Conservation (phyloP, 1,284 basidiomycete species). For the Psilocybe mexicana region DNA sequence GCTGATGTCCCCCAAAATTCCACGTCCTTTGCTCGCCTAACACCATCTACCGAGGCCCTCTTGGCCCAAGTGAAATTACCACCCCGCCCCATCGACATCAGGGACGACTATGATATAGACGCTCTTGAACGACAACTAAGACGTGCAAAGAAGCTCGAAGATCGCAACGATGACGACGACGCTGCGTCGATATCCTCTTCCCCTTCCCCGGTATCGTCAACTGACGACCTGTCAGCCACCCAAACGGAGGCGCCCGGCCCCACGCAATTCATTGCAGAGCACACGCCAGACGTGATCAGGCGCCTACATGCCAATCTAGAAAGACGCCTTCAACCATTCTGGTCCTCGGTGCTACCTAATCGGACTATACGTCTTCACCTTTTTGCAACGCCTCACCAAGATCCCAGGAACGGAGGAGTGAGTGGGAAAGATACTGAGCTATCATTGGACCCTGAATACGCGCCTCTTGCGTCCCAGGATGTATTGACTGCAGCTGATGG, state of each 20-base stretch:
- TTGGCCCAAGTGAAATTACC: slow-evolving; percentile 47
- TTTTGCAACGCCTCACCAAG: slow-evolving; percentile 41
- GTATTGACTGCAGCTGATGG: slow-evolving; percentile 66
- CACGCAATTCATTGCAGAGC: slow-evolving; percentile 11
- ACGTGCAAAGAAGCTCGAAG: slow-evolving; percentile 22
- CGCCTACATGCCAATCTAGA: slow-evolving; percentile 75
- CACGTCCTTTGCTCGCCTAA: slow-evolving; percentile 29
- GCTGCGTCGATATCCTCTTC: slow-evolving; percentile 11
- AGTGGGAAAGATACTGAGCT: slow-evolving; percentile 18
- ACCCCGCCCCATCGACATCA: slow-evolving; percentile 59
- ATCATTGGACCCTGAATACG: slow-evolving; percentile 14
- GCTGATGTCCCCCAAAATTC: slow-evolving; percentile 22
- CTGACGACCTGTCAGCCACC: slow-evolving; percentile 3
- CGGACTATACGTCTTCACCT: slow-evolving; percentile 59
- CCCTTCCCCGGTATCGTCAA: slow-evolving; percentile 12
- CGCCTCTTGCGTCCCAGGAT: slow-evolving; percentile 52
- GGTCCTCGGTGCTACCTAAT: slow-evolving; percentile 66
- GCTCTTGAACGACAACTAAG: slow-evolving; percentile 50
- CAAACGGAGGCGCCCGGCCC: not conserved
- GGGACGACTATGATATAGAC: slow-evolving; percentile 57
- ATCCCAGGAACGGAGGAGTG: too few species aligned
- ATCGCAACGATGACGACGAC: slow-evolving; percentile 5
- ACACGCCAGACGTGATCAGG: slow-evolving; percentile 37
- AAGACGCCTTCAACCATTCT: slow-evolving; percentile 74
- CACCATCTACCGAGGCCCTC: slow-evolving; percentile 50